Evolutionary conservation across 192 early-diverging fungal species (phyloP), one percentile per base, ranked within the genome.

Genomic region (Coemansia nantahalensis): DNA sequence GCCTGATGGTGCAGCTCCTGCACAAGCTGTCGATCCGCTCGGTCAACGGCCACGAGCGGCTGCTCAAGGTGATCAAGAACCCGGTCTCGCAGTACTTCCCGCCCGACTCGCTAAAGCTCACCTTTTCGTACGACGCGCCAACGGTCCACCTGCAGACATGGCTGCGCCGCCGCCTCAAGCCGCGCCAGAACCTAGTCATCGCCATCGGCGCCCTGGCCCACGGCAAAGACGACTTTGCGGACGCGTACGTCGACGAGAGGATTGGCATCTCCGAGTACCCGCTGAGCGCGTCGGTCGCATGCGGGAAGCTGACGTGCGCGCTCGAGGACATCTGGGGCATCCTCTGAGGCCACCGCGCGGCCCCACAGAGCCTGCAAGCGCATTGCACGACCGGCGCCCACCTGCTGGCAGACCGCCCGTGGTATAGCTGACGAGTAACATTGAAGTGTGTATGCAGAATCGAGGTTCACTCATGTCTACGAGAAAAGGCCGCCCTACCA

Each of bases 1-100:
- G 95, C 16, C 70, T 98, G 45, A 97, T 98, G 95, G 94, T 97
- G 22, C 95, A 99, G 85, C 82, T 99, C 52, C 84, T 98, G 23
- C 97, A 99, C 77, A 99, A 99, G 68, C 77, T 98, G 68, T 85
- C 84, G 38, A 96, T 99, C 67, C 88, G 88, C 19, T 84, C 94
- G 24, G 92, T 93, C 21, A 87, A 90, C 62, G 92, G 93, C 26
- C 81, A 81, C 13, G 93, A 98, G 56, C 94, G 93, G 58, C 79
- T 99, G 53, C 80, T 99, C 16, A 91, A 94, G 62, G 91, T 99
- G 12, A 93, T 99, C 65, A 94, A 95, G 61, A 99, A 98, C 70
- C 97, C 97, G 1, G 85, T 96, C 34, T 91, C 92, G 48, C 89
- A 99, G 66, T 92, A 99, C 66, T 79, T 99, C 31, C 97, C 95